Evolutionary conservation across 2,329 filamentous ascomycete genomes (phyloP).

Genomic region (Aspergillus latus): DNA sequence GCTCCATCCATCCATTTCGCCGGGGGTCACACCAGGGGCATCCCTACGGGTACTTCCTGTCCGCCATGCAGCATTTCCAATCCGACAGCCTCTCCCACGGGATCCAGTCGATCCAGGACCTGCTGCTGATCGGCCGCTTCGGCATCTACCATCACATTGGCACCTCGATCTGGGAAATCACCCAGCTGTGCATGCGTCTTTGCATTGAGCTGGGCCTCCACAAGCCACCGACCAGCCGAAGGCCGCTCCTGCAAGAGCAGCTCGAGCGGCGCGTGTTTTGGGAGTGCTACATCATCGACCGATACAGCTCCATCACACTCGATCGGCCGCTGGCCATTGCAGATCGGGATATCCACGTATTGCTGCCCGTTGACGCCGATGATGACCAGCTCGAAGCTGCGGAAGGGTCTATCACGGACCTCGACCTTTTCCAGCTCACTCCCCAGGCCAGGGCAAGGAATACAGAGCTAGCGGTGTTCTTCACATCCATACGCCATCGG

Average conservation of each 20-base stretch:
- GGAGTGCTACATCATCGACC: slow-evolving; percentile 48
- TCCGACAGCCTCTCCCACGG: slow-evolving; percentile 33
- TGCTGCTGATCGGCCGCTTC: slow-evolving; percentile 44
- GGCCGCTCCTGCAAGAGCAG: slow-evolving; percentile 35
- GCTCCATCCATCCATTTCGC: slow-evolving; percentile 37
- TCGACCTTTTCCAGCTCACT: slow-evolving; percentile 17
- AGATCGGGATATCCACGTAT: slow-evolving; percentile 41
- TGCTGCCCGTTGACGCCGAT: slow-evolving; percentile 37
- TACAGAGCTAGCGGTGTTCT: slow-evolving; percentile 42
- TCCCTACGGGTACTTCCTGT: slow-evolving; percentile 44
- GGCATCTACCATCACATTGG: slow-evolving; percentile 48
- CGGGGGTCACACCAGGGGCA: slow-evolving; percentile 33
- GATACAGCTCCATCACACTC: slow-evolving; percentile 46
- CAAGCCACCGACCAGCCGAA: slow-evolving; percentile 22
- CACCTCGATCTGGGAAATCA: slow-evolving; percentile 45
- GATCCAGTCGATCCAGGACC: slow-evolving; percentile 41
- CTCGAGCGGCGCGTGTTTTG: slow-evolving; percentile 45
- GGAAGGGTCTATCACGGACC: slow-evolving; percentile 13
- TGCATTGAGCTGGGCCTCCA: slow-evolving; percentile 42
- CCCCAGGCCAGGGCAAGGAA: not conserved
- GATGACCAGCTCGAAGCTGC: slow-evolving; percentile 34
- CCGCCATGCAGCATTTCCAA: slow-evolving; percentile 37
- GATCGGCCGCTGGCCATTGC: slow-evolving; percentile 45
- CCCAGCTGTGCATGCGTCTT: slow-evolving; percentile 42
- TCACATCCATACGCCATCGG: slow-evolving; percentile 41